A percentile compares a stretch with the other conserved stretches of the same genome.
Conservation (phyloP, 805 yeast species). For the Sugiyamaella qingdaonensis region DNA sequence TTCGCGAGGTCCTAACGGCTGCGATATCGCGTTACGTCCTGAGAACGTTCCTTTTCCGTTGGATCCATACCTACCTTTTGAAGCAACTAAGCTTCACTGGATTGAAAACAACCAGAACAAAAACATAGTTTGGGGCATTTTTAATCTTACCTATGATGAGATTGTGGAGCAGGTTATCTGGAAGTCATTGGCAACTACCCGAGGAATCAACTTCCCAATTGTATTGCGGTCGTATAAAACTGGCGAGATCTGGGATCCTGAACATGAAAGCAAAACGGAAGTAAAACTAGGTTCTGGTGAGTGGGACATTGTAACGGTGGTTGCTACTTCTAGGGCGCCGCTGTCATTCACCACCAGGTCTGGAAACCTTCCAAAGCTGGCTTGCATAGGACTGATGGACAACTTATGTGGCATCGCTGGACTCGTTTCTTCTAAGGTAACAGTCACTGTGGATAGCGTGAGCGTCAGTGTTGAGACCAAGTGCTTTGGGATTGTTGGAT, state of each 20-base stretch:
- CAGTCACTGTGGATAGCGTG: not conserved
- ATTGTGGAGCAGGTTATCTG: not conserved
- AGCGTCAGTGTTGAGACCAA: constrained; percentile 7
- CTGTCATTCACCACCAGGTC: not conserved
- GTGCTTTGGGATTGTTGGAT: constrained; percentile 15
- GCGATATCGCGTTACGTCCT: constrained; percentile 12
- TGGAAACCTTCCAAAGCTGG: constrained; percentile 5
- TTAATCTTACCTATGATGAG: constrained; percentile 2
- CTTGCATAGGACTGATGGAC: constrained; percentile 16
- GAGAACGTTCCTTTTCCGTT: constrained; percentile 13
- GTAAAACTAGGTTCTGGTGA: constrained; percentile 14
- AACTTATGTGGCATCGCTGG: constrained; percentile 20
- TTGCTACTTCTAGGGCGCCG: constrained; percentile 9
- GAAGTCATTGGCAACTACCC: not conserved
- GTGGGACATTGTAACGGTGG: constrained; percentile 20
- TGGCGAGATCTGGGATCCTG: constrained; percentile 13
- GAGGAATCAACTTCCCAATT: not conserved
- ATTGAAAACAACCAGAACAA: constrained; percentile 9
- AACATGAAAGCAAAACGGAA: not conserved
- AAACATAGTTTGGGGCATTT: not conserved
- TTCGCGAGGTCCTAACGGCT: constrained; percentile 4
- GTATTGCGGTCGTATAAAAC: constrained; percentile 12
- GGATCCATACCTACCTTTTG: constrained; percentile 18
- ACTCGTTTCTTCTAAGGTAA: not conserved
- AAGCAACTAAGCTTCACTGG: constrained; percentile 9